phyloP scores from a whole-genome alignment of 2,329 filamentous ascomycete genomes.

The Grosmannia clavigera region DNA sequence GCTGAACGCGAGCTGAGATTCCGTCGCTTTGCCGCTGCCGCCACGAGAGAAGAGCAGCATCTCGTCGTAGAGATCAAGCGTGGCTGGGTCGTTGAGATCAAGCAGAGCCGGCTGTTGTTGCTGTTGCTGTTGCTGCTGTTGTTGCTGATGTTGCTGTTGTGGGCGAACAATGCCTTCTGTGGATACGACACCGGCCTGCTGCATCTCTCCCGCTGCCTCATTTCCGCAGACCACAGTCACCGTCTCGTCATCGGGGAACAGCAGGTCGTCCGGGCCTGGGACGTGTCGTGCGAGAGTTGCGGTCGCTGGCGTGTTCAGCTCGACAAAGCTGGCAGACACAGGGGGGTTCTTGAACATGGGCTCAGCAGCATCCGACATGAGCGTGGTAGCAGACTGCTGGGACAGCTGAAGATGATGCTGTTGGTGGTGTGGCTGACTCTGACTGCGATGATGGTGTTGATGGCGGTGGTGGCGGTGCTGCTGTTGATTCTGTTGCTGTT shows the following conservation, averaged over 20 bases:
- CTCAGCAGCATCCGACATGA: neutral
- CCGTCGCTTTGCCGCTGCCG: constrained; percentile 6
- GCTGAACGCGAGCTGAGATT: constrained; percentile 16
- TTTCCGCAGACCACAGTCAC: neutral
- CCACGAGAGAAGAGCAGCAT: constrained; percentile 15
- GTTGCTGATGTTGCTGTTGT: neutral
- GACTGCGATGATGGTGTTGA: neutral
- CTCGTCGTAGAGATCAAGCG: constrained; percentile 15
- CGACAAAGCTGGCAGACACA: neutral
- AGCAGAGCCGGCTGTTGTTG: neutral
- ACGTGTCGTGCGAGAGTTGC: neutral
- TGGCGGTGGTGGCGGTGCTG: neutral
- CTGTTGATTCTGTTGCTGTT: neutral
- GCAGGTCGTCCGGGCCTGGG: constrained; percentile 9
- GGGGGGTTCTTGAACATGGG: neutral
- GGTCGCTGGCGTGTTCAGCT: neutral
- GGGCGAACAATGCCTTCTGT: neutral
- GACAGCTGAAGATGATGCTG: neutral
- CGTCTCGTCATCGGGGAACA: constrained; percentile 13
- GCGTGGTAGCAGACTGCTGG: neutral
- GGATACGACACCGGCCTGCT: neutral
- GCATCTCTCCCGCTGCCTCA: neutral
- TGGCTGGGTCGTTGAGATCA: constrained; percentile 12
- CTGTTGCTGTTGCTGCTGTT: neutral
- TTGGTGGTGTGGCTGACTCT: neutral